phyloP scores from a whole-genome alignment of 129 eudicot genomes.

The Silybum marianum region DNA sequence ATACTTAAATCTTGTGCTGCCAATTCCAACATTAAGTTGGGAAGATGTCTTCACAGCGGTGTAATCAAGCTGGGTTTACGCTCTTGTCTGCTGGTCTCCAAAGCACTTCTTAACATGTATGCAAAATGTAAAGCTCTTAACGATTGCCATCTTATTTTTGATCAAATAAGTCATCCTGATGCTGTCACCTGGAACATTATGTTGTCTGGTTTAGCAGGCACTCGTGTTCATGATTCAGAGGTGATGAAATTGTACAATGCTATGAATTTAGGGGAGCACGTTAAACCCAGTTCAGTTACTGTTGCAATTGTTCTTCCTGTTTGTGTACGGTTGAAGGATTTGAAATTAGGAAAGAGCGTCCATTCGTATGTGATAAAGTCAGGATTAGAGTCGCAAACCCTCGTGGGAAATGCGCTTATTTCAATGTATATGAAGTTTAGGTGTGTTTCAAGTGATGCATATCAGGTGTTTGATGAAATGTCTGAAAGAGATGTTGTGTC shows the following conservation, averaged over 20 bases:
- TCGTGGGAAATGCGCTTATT: conserved; percentile 75
- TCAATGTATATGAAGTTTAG: conserved; percentile 90
- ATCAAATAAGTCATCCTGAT: conserved; percentile 48
- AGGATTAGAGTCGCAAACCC: conserved; percentile 63
- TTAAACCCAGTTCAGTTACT: conserved; percentile 54
- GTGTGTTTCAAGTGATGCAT: conserved; percentile 47
- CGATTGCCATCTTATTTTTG: conserved; percentile 56
- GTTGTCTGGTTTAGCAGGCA: conserved; percentile 69
- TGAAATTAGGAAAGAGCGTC: conserved; percentile 58
- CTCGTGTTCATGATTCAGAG: conserved; percentile 53
- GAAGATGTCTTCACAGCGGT: conserved; percentile 59
- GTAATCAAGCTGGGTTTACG: conserved; percentile 59
- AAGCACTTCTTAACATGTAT: conserved; percentile 87
- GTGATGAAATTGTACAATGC: conserved; percentile 51
- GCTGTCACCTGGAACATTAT: conserved; percentile 78
- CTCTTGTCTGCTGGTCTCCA: conserved; percentile 60
- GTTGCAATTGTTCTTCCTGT: conserved; percentile 83
- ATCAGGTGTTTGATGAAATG: conserved; percentile 49
- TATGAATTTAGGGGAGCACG: conserved; percentile 38
- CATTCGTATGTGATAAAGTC: conserved; percentile 62
- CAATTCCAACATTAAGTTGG: conserved; percentile 40
- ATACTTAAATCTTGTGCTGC: conserved; percentile 67
- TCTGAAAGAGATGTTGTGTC: conserved; percentile 77
- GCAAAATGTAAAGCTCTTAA: conserved; percentile 65
- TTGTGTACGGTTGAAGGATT: conserved; percentile 48